Conservation (phyloP, 2,329 filamentous ascomycete species). For the Aspergillus sergii region DNA sequence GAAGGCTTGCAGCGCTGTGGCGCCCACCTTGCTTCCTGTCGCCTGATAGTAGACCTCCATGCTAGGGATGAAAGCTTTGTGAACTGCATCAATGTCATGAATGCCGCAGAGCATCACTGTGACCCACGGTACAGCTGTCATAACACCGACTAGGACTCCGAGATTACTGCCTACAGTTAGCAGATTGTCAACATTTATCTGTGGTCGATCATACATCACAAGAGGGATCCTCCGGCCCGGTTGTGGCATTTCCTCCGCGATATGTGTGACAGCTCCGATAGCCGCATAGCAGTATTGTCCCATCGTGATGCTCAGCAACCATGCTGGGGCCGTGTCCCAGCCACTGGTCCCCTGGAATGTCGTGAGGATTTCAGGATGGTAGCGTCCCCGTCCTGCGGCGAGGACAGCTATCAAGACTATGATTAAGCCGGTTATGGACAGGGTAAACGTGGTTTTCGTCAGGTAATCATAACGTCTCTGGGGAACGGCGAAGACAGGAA, state of each 20-base stretch:
- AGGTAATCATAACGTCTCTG: constrained; percentile 1
- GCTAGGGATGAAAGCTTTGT: background rate
- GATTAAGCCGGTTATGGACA: constrained; percentile 4
- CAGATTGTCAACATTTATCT: background rate
- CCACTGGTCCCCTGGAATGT: constrained; percentile 26
- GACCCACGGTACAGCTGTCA: constrained; percentile 5
- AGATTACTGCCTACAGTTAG: constrained; percentile 18
- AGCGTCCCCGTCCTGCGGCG: background rate
- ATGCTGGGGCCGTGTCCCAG: constrained; percentile 27
- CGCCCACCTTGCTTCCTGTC: constrained; percentile 4
- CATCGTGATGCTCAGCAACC: constrained; percentile 26
- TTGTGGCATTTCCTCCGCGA: constrained; percentile 22
- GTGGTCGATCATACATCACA: constrained; percentile 1
- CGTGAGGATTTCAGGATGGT: constrained; percentile 10
- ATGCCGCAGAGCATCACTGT: constrained; percentile 3
- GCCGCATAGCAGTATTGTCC: constrained; percentile 30
- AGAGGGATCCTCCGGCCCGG: constrained; percentile 5
- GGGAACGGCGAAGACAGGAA: constrained; percentile 6
- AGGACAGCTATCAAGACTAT: constrained; percentile 1
- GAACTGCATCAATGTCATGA: constrained; percentile 5
- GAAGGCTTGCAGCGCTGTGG: constrained; percentile 2
- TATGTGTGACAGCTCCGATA: constrained; percentile 28
- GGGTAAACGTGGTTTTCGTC: background rate
- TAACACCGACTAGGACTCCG: background rate
- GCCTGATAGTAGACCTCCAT: constrained; percentile 9